Evolutionary conservation across 1,284 basidiomycete genomes (phyloP), one percentile per base, ranked within the genome.

Genomic region (Coniferiporia weirii): DNA sequence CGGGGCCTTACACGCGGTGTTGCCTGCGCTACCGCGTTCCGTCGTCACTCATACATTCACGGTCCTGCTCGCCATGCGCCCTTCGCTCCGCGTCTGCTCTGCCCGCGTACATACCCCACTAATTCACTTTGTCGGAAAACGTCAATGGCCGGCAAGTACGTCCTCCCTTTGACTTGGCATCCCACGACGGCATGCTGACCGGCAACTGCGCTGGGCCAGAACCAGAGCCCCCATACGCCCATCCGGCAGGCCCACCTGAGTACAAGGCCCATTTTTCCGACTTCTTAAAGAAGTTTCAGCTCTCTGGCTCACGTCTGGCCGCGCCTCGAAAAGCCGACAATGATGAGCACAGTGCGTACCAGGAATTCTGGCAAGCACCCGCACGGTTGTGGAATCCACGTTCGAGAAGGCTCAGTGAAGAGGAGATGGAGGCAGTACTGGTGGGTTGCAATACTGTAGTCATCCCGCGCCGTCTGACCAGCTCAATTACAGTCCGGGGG

Each of bases 341-440:
- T 67, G 34, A 48, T 17, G 54, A 13, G 10, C 53, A 48, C 17
- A 65, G 70, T 44, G 74, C 80, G 62, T 85, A 78, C 73, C 73
- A 75, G 43, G 79, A 93, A 66, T 92, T 88, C 72, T 92, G 89
- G 88, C 81, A 94, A 64, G 89, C 88, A 10, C 93, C 93, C 0
- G 68, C 77, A 48, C 78, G 81, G 62, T 76, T 86, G 61, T 91
- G 89, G 89, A 80, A 75, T 60, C 80, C 82, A 19, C 78, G 76
- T 62, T 74, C 79, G 51, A 74, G 76, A 45, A 71, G 79, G 43
- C 63, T 93, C 44, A 76, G 81, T 36, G 83, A 92, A 47, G 72
- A 71, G 38, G 93, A 95, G 76, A 87, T 93, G 60, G 85, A 92
- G 52, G 84, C 90, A 48, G 77, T 94, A 64, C 77, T 85, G 79